Evolutionary conservation across 371 early-diverging fungal genomes (phyloP), one percentile per base, ranked within the genome.

Genomic region (Mucor irregularis): DNA sequence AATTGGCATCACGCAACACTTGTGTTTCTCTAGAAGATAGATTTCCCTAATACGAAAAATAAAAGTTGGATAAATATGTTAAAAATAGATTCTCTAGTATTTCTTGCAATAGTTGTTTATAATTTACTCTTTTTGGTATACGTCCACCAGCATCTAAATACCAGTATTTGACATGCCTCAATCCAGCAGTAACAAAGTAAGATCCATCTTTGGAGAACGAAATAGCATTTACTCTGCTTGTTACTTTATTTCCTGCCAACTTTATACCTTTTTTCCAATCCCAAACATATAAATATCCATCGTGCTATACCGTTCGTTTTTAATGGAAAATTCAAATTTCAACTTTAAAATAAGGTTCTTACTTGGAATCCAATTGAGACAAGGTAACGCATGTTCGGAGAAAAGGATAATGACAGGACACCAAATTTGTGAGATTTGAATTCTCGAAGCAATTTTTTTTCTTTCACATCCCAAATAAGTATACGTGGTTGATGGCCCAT

Each of bases 321-420:
- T 80, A 86, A 87, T 74, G 85, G 86, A 65, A 84, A n/a, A 84
- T 10, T 92, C 93, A 28, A 90, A n/a, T n/a, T n/a, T n/a, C n/a
- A n/a, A n/a, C n/a, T n/a, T n/a, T n/a, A n/a, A n/a, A n/a, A n/a
- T n/a, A 35, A 35, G 35, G 14, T 11, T 35, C 13, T 42, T 80
- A 88, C 90, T 79, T 88, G 89, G 64, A 86, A 85, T n/a, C 94
- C 94, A 33, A 91, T 69, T 5, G 94, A 91, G 5, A 91, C 90
- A 5, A 93, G 61, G 58, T 78, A 81, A 50, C 84, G 79, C 61
- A 72, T 74, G 65, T 89, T 87, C 5, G 94, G 90, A 0, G 91
- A 88, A 60, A 93, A 92, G 13, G 74, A 65, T 30, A 90, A 49
- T 4, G 87, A 81, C 29, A 85, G 75, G 0, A 93, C 80, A 19